phyloP scores from a whole-genome alignment of 2,329 filamentous ascomycete genomes.

The Leptoxyphium fumago region DNA sequence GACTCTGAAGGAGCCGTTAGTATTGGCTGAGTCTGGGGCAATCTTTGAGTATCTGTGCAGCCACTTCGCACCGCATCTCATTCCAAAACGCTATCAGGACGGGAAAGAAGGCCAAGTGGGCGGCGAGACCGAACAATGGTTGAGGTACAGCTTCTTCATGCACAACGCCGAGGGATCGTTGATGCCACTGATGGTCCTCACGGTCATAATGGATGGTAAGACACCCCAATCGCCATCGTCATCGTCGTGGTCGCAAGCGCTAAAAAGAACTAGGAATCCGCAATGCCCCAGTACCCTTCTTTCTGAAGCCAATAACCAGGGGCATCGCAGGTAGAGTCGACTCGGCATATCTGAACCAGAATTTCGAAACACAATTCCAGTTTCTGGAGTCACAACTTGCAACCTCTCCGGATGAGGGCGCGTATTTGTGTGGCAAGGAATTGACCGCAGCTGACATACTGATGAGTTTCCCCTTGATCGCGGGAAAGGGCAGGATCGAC shows the following conservation, averaged over 20 bases:
- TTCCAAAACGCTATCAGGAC: constrained; percentile 37
- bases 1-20: constrained; percentile 30
- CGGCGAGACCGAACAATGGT: constrained; percentile 45
- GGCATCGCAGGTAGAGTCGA: constrained; percentile 38
- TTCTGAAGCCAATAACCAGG: constrained; percentile 49
- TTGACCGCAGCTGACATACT: constrained; percentile 39
- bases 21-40: constrained; percentile 68
- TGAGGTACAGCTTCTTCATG: constrained; percentile 54
- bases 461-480: constrained; percentile 37
- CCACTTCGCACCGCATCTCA: constrained; percentile 39
- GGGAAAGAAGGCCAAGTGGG: constrained; percentile 41
- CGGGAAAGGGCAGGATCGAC: constrained; percentile 22
- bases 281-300: constrained; percentile 47
- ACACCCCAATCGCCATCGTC: background rate
- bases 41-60: constrained; percentile 75
- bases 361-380: constrained; percentile 32
- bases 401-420: constrained; percentile 31
- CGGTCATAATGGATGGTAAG: constrained; percentile 44
- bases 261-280: constrained; percentile 18
- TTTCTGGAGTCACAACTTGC: constrained; percentile 38
- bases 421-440: constrained; percentile 34
- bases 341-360: constrained; percentile 29
- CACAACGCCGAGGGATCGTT: constrained; percentile 77
- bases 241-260: background rate
- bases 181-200: constrained; percentile 55